phyloP scores from a whole-genome alignment of 139 green algal species.

The Micractinium conductrix region DNA sequence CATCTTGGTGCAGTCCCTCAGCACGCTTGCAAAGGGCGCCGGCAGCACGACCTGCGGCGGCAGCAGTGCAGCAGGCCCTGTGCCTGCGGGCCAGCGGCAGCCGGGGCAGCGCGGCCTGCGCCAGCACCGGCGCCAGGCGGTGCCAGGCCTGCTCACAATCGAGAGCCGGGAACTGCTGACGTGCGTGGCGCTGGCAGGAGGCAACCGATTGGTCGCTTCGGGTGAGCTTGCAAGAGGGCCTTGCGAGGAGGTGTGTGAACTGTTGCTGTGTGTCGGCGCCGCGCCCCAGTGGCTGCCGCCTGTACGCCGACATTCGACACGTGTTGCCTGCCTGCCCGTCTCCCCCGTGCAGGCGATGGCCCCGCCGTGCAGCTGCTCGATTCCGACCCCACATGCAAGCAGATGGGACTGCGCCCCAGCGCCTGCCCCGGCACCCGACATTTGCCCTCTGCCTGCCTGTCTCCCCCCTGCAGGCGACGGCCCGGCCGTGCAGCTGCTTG shows the following conservation, averaged over 20 bases:
- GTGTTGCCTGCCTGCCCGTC: too few species aligned
- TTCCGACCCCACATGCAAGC: slow-evolving; percentile 9
- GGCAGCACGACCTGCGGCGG: background rate
- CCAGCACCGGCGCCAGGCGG: background rate
- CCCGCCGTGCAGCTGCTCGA: background rate
- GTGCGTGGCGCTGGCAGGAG: background rate
- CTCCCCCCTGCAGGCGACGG: slow-evolving; percentile 23
- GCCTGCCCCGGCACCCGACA: too few species aligned
- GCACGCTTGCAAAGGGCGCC: background rate
- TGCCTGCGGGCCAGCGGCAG: background rate
- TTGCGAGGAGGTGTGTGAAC: too few species aligned
- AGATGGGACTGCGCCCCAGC: too few species aligned
- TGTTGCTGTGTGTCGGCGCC: too few species aligned
- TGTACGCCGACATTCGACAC: too few species aligned
- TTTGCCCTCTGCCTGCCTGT: too few species aligned
- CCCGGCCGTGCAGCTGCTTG: background rate
- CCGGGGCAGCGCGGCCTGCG: background rate
- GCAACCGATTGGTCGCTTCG: background rate
- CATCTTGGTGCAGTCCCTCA: slow-evolving; percentile 15
- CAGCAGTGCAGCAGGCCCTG: background rate
- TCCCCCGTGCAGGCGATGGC: slow-evolving; percentile 20
- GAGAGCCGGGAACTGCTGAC: slow-evolving; percentile 2
- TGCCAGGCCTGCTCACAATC: background rate
- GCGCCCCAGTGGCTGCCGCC: too few species aligned
- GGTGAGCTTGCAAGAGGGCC: background rate